Percentiles rank a stretch among this genome's conserved stretches.
Conservation (phyloP, 192 early-diverging fungal species). For the Mortierella antarctica region DNA sequence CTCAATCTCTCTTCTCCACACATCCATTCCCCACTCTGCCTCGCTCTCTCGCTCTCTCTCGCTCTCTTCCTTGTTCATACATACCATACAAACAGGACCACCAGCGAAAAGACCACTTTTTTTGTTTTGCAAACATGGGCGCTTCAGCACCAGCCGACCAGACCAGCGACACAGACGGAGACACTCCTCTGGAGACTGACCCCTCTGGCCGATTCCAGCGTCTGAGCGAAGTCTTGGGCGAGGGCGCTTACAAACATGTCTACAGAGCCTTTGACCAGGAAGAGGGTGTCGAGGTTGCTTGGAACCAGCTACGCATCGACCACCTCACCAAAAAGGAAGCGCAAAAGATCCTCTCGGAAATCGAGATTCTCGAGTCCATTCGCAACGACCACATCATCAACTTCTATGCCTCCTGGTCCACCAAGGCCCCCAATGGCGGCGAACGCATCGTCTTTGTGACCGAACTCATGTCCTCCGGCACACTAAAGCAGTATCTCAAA, state of each 20-base stretch:
- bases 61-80: too few relatives aligned
- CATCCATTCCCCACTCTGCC: not conserved
- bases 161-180: constrained; percentile 52
- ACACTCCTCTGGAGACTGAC: constrained; percentile 60
- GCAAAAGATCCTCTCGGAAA: constrained; percentile 58
- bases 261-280: constrained; percentile 87
- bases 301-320: constrained; percentile 82
- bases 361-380: constrained; percentile 78
- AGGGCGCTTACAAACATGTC: constrained; percentile 87
- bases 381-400: constrained; percentile 88
- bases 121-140: constrained; percentile 25
- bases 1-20: not conserved
- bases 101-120: too few relatives aligned
- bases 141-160: constrained; percentile 21
- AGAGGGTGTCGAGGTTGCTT: constrained; percentile 90
- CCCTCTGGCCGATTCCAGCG: constrained; percentile 75
- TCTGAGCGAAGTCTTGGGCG: constrained; percentile 69
- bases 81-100: not conserved
- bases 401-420: constrained; percentile 76
- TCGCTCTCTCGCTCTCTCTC: not conserved
- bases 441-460: constrained; percentile 88
- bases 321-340: constrained; percentile 48
- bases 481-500: constrained; percentile 79
- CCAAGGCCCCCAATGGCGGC: constrained; percentile 60
- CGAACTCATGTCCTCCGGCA: constrained; percentile 91